These are phyloP conservation scores for Diaporthe humulicola DNA, from an alignment of 2,329 filamentous ascomycete genomes.

Conservation along the genomic window DNA sequence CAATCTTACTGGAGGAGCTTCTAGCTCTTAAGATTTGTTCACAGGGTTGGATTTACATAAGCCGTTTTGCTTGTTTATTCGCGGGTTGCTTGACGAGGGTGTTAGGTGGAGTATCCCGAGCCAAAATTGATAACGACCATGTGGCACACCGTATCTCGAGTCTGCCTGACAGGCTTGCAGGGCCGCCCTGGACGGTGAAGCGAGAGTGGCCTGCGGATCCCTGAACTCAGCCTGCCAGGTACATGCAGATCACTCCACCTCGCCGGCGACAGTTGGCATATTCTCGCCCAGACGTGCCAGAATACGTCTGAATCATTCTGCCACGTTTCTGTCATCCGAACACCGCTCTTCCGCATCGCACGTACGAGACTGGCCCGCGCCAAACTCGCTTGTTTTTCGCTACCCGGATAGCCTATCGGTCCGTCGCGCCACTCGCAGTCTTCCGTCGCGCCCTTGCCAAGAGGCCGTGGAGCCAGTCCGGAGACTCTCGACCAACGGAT, in stretches of 20 bases:
- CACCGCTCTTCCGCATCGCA: constrained; percentile 8
- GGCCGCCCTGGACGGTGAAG: constrained; percentile 17
- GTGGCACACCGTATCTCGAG: constrained; percentile 24
- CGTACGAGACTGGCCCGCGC: background rate
- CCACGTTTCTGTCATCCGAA: background rate
- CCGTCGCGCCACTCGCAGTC: constrained; percentile 15
- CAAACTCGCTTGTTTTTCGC: constrained; percentile 10
- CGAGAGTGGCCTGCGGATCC: constrained; percentile 28
- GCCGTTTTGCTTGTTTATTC: background rate
- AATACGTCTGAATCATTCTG: background rate
- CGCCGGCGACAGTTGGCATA: background rate
- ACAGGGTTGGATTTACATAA: constrained; percentile 8
- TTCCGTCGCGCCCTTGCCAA: constrained; percentile 2
- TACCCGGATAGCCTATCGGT: constrained; percentile 3
- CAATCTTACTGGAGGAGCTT: background rate
- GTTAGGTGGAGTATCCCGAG: background rate
- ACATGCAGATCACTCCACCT: constrained; percentile 12
- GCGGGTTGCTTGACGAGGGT: background rate
- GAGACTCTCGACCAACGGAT: constrained; percentile 22
- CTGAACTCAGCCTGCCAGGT: constrained; percentile 21
- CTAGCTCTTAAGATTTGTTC: background rate
- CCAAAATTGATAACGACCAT: constrained; percentile 12
- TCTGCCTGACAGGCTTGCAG: background rate
- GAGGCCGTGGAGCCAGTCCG: constrained; percentile 8
- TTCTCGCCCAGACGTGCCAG: too few relatives aligned